These are phyloP conservation scores for Spencermartinsiella ligniputridi DNA, from an alignment of 1,139 yeast genomes.

Conservation along the genomic window DNA sequence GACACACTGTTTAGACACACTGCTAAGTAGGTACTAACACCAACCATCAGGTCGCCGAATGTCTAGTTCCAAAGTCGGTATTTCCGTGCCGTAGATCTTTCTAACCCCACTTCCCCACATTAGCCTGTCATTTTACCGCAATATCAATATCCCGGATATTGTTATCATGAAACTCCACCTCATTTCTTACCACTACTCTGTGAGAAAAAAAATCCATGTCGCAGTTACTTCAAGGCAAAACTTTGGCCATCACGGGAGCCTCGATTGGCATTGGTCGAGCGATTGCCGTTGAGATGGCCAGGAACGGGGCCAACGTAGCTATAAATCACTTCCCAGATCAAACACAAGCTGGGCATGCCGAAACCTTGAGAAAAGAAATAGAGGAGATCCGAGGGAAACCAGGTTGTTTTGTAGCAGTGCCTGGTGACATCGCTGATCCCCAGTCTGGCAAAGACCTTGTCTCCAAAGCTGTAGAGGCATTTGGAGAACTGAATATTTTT, in stretches of 20 bases:
- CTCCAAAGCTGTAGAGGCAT: slow-evolving; percentile 33
- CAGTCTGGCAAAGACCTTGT: slow-evolving; percentile 37
- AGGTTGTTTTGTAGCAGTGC: slow-evolving; percentile 33
- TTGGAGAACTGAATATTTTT: slow-evolving; percentile 41
- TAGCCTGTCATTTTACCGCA: too few relatives aligned
- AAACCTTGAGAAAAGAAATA: slow-evolving; percentile 29
- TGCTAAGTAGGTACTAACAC: too few relatives aligned
- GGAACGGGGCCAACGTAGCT: slow-evolving; percentile 30
- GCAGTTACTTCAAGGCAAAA: slow-evolving; percentile 15
- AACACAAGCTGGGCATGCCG: slow-evolving; percentile 25
- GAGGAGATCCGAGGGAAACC: slow-evolving; percentile 16
- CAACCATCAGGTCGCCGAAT: too few relatives aligned
- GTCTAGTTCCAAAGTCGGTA: too few relatives aligned
- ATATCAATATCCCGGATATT: too few relatives aligned
- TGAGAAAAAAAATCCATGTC: too few relatives aligned
- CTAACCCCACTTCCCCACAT: too few relatives aligned
- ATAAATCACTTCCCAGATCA: slow-evolving; percentile 31
- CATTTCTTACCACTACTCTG: too few relatives aligned
- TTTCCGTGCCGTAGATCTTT: too few relatives aligned
- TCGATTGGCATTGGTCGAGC: slow-evolving; percentile 40
- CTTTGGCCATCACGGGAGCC: slow-evolving; percentile 37
- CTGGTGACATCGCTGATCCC: slow-evolving; percentile 43
- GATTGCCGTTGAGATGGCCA: slow-evolving; percentile 35
- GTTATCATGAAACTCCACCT: too few relatives aligned
- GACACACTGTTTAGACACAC: too few relatives aligned